phyloP scores from a whole-genome alignment of 2,329 filamentous ascomycete species.

The Alternaria triticina region DNA sequence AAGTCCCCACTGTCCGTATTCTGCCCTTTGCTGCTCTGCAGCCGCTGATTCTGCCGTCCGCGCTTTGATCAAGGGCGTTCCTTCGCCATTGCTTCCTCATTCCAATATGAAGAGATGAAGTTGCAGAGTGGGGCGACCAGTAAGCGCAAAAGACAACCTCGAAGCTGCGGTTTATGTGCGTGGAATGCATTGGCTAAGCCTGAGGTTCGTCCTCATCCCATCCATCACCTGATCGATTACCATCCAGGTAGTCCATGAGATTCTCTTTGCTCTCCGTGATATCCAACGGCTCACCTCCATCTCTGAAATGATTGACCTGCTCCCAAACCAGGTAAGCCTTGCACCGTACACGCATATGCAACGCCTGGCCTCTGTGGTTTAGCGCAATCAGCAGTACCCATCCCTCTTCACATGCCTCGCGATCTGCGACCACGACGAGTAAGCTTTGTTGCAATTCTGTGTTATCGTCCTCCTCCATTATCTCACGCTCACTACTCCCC shows the following conservation, averaged over 20 bases:
- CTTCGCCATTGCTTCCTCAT: too few species aligned
- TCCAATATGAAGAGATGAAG: too few species aligned
- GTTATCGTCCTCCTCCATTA: background rate
- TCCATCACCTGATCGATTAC: background rate
- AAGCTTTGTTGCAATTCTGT: background rate
- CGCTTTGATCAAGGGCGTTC: too few species aligned
- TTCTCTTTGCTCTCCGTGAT: background rate
- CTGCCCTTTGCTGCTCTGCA: too few species aligned
- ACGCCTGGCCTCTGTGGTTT: background rate
- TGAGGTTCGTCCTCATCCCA: background rate
- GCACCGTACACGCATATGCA: background rate
- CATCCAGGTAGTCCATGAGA: background rate
- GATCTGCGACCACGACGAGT: background rate
- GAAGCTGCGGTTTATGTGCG: too few species aligned
- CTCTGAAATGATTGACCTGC: background rate
- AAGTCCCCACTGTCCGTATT: too few species aligned
- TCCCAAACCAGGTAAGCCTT: background rate
- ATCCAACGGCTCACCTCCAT: background rate
- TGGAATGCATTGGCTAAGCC: too few species aligned
- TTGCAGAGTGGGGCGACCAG: too few species aligned
- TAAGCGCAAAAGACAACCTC: too few species aligned
- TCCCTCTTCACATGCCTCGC: constrained; percentile 1
- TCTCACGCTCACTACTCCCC: background rate
- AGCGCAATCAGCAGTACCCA: constrained; percentile 1
- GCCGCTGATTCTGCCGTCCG: too few species aligned